Evolutionary conservation across 208 protist species (phyloP), one percentile per base, ranked within the genome.

Genomic region (Blechomonas ayalai): DNA sequence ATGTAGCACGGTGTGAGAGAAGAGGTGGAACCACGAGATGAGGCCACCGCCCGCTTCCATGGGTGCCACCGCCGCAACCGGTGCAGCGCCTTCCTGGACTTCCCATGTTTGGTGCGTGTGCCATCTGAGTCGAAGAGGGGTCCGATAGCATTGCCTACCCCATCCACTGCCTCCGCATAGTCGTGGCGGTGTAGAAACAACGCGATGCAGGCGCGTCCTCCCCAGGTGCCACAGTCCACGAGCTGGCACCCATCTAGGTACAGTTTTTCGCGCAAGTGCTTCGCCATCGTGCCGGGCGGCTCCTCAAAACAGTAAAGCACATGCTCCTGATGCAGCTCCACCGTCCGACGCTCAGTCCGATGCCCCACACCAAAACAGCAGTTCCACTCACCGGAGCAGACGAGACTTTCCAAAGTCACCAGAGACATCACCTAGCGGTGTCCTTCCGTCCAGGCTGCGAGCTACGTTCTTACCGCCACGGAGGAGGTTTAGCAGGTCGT

Each of bases 271-370:
- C 58, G 36, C 19, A 71, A 36, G 46, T 67, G 60, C 51, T 82
- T 82, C 29, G 69, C 68, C 73, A 82, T 73, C 2, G 78, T 82
- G 20, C 64, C 51, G 28, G 52, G 54, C 15, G 66, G 73, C 43
- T 82, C 73, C n/a, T 77, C 62, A 39, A 78, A 78, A 36, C 56
- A 71, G 60, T 82, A 87, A 3, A 82, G 41, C 9, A 73, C 52
- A 32, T 67, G 45, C 45, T 76, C 68, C 13, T 50, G 47, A 56
- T 87, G 73, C 12, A 82, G 52, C 44, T 82, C 78, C 10, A 78
- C 53, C 6, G 69, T 82, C 39, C 78, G 73, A 24, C 24, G 29
- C 8, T 59, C 12, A 23, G 7, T 37, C 28, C 49, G 34, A 16
- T 18, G 25, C 24, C 42, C 47, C 34, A 33, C 42, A 48, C 64